These are phyloP conservation scores for Reticulascus tulasneorum DNA, from an alignment of 2,329 filamentous ascomycete genomes.

Conservation along the genomic window DNA sequence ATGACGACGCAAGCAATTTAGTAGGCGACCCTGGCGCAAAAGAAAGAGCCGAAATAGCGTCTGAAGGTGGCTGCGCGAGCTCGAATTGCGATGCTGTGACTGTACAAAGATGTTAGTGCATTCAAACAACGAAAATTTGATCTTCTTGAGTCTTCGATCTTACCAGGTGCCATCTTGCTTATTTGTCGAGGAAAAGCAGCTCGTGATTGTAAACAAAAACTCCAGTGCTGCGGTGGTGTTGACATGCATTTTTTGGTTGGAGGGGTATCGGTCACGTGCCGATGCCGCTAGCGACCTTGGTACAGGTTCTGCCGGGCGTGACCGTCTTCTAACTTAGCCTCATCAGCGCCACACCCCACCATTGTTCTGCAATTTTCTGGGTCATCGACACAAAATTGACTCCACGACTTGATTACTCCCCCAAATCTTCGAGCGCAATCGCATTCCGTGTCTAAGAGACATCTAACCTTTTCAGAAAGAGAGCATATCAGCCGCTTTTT, in stretches of 20 bases:
- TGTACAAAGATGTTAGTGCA: slow-evolving; percentile 17
- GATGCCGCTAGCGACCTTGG: slow-evolving; percentile 6
- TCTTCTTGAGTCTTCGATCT: slow-evolving; percentile 8
- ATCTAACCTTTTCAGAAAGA: too few relatives aligned
- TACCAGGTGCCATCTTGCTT: slow-evolving; percentile 36
- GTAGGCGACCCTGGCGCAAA: slow-evolving; percentile 76
- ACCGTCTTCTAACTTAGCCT: slow-evolving; percentile 25
- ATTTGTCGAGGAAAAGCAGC: too few relatives aligned
- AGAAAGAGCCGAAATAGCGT: slow-evolving; percentile 80
- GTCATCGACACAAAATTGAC: too few relatives aligned
- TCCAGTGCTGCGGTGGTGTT: slow-evolving; percentile 9
- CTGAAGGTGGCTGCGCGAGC: slow-evolving; percentile 74
- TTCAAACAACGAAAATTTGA: too few relatives aligned
- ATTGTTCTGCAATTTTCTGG: slow-evolving; percentile 24
- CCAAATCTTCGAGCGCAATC: neutral
- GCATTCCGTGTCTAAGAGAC: too few relatives aligned
- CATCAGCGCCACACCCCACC: slow-evolving; percentile 37
- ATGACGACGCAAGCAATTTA: slow-evolving; percentile 84
- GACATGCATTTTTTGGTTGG: slow-evolving; percentile 11
- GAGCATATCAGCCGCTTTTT: too few relatives aligned
- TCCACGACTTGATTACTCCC: slow-evolving; percentile 8
- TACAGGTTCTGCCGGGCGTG: too few relatives aligned
- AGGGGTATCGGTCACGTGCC: slow-evolving; percentile 14
- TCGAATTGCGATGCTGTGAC: slow-evolving; percentile 72
- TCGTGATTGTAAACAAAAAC: slow-evolving; percentile 1